Evolutionary conservation across 2,329 filamentous ascomycete species (phyloP).

Genomic region (Pestalotiopsis sp.): DNA sequence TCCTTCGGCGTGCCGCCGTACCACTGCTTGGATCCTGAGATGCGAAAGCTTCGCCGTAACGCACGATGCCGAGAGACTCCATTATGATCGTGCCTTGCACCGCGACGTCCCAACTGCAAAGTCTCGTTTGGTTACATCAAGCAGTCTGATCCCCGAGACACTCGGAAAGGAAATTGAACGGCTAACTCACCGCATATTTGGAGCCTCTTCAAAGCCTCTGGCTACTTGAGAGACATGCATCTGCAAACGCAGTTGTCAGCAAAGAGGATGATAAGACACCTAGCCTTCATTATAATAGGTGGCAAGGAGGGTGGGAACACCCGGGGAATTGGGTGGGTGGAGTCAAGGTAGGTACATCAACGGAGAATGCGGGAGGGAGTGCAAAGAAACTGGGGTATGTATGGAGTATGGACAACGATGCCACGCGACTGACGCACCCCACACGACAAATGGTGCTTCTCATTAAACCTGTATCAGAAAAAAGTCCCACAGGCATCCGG

Average conservation of each 20-base stretch:
- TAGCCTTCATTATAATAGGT: not conserved
- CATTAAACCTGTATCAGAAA: not conserved
- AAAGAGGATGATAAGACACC: not conserved
- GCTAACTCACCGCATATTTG: not conserved
- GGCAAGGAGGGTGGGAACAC: not conserved
- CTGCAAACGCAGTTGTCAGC: not conserved
- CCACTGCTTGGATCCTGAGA: not conserved
- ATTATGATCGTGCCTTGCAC: not conserved
- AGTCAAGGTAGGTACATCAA: not conserved
- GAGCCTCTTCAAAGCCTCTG: not conserved
- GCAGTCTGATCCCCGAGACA: not conserved
- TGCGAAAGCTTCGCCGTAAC: not conserved
- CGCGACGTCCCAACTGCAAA: not conserved
- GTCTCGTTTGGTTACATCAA: not conserved
- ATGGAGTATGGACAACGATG: not conserved
- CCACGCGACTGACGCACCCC: not conserved
- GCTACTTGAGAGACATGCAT: not conserved
- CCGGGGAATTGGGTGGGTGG: not conserved
- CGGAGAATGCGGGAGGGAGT: not conserved
- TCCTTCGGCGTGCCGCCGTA: not conserved
- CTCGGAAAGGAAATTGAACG: not conserved
- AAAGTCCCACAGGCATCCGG: not conserved
- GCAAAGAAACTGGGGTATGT: not conserved
- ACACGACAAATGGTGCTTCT: not conserved
- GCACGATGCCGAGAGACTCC: not conserved